Evolutionary conservation across 768 basidiomycete genomes (phyloP).

Genomic region (Pulveroboletus sp.): DNA sequence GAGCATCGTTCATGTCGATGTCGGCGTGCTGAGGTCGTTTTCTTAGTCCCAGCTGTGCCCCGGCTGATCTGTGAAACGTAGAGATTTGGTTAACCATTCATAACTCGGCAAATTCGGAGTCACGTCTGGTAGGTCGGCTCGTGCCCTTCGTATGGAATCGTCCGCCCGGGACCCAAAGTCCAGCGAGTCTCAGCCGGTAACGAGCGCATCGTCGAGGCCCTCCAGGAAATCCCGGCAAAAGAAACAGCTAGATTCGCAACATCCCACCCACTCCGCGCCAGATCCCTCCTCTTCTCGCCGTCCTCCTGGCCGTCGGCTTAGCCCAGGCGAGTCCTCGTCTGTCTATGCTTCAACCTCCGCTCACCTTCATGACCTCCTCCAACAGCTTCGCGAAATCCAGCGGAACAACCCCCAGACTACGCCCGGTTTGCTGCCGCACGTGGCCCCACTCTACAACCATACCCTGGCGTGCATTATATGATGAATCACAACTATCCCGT

Average conservation of each 20-base stretch:
- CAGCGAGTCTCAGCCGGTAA: conserved; percentile 39
- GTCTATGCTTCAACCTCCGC: conserved; percentile 1
- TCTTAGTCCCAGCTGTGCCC: conserved; percentile 2
- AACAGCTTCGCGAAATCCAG: conserved; percentile 15
- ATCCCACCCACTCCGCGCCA: conserved; percentile 14
- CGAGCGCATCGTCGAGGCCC: conserved; percentile 32
- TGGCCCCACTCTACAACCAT: conserved; percentile 45
- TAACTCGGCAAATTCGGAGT: conserved; percentile 33
- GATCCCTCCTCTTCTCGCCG: conserved; percentile 23
- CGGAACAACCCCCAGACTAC: conserved; percentile 24
- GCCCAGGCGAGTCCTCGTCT: conserved; percentile 22
- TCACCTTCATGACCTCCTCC: conserved; percentile 4
- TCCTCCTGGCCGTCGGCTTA: conserved; percentile 26
- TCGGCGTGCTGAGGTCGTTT: conserved; percentile 10
- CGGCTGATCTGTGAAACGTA: conserved; percentile 7
- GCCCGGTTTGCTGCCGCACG: conserved; percentile 35
- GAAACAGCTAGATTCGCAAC: conserved; percentile 36
- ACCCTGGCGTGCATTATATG: conserved; percentile 50
- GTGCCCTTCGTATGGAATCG: conserved; percentile 40
- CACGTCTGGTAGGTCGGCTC: conserved; percentile 21
- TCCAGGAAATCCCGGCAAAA: conserved; percentile 53
- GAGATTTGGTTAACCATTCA: conserved; percentile 11
- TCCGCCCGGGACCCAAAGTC: conserved; percentile 45
- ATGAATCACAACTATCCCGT: conserved; percentile 71
- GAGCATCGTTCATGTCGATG: conserved; percentile 4